phyloP scores from a whole-genome alignment of 1,284 basidiomycete genomes.

The Psilocybe mexicana region DNA sequence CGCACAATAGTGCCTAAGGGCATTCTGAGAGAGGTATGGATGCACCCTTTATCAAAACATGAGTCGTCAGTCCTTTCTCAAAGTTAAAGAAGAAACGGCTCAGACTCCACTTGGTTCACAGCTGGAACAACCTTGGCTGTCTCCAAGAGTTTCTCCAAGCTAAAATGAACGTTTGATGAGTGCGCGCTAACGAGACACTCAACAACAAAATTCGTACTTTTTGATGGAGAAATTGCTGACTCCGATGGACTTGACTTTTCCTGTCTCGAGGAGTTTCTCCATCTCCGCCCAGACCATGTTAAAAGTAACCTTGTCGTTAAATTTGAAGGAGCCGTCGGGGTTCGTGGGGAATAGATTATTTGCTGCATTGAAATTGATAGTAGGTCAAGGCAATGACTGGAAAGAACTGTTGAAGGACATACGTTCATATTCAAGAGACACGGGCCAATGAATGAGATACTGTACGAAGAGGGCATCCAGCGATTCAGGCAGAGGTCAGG shows the following conservation, averaged over 20 bases:
- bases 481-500: conserved; percentile 15
- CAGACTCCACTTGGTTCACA: conserved; percentile 45
- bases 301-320: conserved; percentile 21
- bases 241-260: conserved; percentile 61
- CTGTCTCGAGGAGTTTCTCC: conserved; percentile 63
- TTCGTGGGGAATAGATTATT: conserved; percentile 41
- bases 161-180: conserved; percentile 16
- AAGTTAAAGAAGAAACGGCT: neutral
- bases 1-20: conserved; percentile 31
- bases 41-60: conserved; percentile 27
- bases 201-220: conserved; percentile 30
- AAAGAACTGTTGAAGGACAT: neutral
- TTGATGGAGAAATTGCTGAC: conserved; percentile 65
- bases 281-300: conserved; percentile 79
- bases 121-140: conserved; percentile 37
- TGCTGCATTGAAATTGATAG: conserved; percentile 56
- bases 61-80: neutral
- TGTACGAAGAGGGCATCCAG: conserved; percentile 53
- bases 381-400: neutral
- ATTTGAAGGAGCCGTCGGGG: conserved; percentile 50
- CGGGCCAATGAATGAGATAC: conserved; percentile 71
- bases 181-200: no score
- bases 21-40: conserved; percentile 34
- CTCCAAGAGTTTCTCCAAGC: conserved; percentile 39
- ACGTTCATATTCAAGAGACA: conserved; percentile 23